Base-by-base conservation (phyloP, 192 early-diverging fungal species). In the Coemansia interrupta region DNA sequence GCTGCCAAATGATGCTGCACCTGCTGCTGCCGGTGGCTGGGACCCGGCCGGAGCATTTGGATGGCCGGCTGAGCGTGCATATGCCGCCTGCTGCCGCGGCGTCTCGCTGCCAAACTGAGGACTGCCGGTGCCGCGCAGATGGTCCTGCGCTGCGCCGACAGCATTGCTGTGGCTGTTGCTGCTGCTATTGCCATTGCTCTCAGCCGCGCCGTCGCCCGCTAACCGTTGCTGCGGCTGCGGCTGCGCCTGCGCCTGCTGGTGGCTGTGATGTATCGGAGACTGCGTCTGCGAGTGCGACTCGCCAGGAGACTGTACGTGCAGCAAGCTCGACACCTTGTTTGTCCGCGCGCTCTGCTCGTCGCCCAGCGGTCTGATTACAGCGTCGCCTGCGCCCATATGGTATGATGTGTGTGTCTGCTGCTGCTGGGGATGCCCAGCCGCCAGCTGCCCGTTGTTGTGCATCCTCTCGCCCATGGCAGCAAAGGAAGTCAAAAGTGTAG, bases 391-490 rank as follows among this genome's bases (percentile, higher is more conserved):
- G 42, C 51, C 18, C 52, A 63, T 63, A 32, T 56, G 54, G 56
- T 56, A 63, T 36, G 46, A 28, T 13, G 46, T 38, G 44, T 23
- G 32, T 24, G 42, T 54, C 54, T 18, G 54, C 54, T 55, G 61
- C 26, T 48, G 55, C 41, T 62, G 71, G 18, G 48, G 59, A 20
- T 58, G 49, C 22, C 62, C 65, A 39, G 70, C 51, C 12, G 57
- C 48, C 29, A 72, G 49, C n/a, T 78, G 74, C 23, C 70, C 69
- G 66, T 72, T 71, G 30, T 71, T 72, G 41, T 72, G 74, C 73
- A 76, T 62, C 47, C 51, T 32, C 32, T 53, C 51, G 51, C 51
- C 51, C 51, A 53, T 53, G 18, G 51, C 13, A 38, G 32, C 51
- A 39, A 53, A 53, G 51, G 51, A 53, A 38, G 51, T 36, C 5